phyloP scores from a whole-genome alignment of 805 yeast genomes.

The Kurtzmaniella fragi region DNA sequence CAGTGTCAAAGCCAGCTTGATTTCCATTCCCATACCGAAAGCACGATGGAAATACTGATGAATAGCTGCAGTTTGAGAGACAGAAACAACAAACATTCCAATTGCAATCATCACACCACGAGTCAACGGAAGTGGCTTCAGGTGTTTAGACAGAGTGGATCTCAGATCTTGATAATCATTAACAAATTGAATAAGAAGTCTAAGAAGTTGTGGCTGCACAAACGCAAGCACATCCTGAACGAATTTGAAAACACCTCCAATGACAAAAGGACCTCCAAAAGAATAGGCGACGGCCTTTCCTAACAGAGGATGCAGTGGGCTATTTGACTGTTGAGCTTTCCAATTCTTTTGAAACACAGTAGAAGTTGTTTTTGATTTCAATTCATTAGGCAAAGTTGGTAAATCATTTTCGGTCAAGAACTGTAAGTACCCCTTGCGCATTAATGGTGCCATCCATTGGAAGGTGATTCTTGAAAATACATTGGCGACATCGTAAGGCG shows the following conservation, averaged over 20 bases:
- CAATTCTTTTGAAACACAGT: slow-evolving; percentile 52
- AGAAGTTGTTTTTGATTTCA: slow-evolving; percentile 52
- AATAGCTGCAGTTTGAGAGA: slow-evolving; percentile 69
- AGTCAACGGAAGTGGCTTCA: slow-evolving; percentile 52
- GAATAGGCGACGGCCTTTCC: slow-evolving; percentile 58
- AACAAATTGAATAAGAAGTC: slow-evolving; percentile 24
- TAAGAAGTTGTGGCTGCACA: slow-evolving; percentile 28
- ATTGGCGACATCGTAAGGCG: slow-evolving; percentile 57
- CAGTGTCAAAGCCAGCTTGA: slow-evolving; percentile 65
- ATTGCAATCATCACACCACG: slow-evolving; percentile 72
- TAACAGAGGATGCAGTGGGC: slow-evolving; percentile 44
- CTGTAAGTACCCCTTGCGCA: slow-evolving; percentile 69
- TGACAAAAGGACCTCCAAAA: slow-evolving; percentile 65
- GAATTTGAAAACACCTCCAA: slow-evolving; percentile 70
- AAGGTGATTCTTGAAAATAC: slow-evolving; percentile 75
- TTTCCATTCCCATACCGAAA: slow-evolving; percentile 72
- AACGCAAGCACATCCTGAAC: slow-evolving; percentile 70
- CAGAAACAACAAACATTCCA: slow-evolving; percentile 69
- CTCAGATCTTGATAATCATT: slow-evolving; percentile 33
- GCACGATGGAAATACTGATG: slow-evolving; percentile 78
- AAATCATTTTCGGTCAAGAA: slow-evolving; percentile 58
- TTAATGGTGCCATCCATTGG: slow-evolving; percentile 85
- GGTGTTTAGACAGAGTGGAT: not conserved
- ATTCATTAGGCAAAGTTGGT: slow-evolving; percentile 69
- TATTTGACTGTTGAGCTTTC: slow-evolving; percentile 40